phyloP scores from a whole-genome alignment of 2,329 filamentous ascomycete species.

The Cladosporium oxysporum region DNA sequence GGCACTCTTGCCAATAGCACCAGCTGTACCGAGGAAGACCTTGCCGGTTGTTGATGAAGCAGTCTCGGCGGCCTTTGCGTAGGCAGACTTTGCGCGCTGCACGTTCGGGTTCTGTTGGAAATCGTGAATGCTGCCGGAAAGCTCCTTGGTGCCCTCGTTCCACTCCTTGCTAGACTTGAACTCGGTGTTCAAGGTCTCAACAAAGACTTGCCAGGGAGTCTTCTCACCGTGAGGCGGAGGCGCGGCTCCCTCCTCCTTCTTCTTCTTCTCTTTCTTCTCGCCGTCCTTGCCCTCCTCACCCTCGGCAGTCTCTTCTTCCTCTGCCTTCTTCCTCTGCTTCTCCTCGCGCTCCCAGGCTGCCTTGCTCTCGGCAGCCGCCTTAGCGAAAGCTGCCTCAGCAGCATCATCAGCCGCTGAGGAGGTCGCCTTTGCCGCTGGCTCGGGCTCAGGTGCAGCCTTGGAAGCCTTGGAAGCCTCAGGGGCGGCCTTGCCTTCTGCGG shows the following conservation, averaged over 20 bases:
- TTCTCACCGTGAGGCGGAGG: slow-evolving; percentile 98
- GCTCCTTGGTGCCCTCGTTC: slow-evolving; percentile 97
- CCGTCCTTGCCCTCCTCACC: slow-evolving; percentile 51
- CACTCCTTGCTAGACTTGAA: slow-evolving; percentile 98
- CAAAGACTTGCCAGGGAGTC: slow-evolving; percentile 98
- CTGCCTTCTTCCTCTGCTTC: slow-evolving; percentile 30
- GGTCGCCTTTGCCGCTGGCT: slow-evolving; percentile 31
- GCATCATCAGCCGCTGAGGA: slow-evolving; percentile 32
- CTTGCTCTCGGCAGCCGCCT: slow-evolving; percentile 39
- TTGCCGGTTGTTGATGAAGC: slow-evolving; percentile 76
- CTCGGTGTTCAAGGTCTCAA: slow-evolving; percentile 89
- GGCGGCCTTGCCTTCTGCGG: slow-evolving; percentile 41
- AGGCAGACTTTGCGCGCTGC: slow-evolving; percentile 79
- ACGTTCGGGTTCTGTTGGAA: slow-evolving; percentile 93
- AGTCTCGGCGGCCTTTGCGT: slow-evolving; percentile 80
- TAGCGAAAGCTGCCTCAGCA: slow-evolving; percentile 39
- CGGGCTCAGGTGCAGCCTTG: slow-evolving; percentile 36
- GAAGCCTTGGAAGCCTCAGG: slow-evolving; percentile 37
- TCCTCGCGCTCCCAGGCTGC: slow-evolving; percentile 50
- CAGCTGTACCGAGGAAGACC: slow-evolving; percentile 81
- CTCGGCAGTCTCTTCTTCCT: slow-evolving; percentile 43
- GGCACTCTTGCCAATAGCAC: slow-evolving; percentile 84
- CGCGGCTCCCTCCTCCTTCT: slow-evolving; percentile 66
- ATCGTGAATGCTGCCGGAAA: slow-evolving; percentile 84
- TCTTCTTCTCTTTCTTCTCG: slow-evolving; percentile 58